phyloP scores from a whole-genome alignment of 23 red algal species.

The Agarophyton chilense region DNA sequence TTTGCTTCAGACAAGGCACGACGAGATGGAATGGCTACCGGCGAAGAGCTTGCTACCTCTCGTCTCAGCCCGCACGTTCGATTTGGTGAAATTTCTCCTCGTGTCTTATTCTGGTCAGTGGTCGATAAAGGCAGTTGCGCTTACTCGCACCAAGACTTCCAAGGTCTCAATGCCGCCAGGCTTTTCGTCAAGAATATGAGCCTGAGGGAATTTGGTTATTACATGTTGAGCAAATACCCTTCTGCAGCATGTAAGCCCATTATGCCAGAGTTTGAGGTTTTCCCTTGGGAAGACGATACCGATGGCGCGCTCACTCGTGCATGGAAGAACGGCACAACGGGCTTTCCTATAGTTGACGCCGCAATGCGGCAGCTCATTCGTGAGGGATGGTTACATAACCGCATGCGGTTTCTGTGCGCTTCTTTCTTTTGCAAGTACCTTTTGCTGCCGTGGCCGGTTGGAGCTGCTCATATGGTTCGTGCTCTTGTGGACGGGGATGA shows the following conservation, averaged over 20 bases:
- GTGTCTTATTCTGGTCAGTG: constrained; percentile 66
- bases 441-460: constrained; percentile 92
- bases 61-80: constrained; percentile 79
- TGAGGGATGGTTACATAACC: constrained; percentile 95
- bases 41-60: constrained; percentile 52
- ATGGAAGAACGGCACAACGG: constrained; percentile 81
- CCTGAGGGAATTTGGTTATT: constrained; percentile 91
- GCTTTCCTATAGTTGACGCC: constrained; percentile 98
- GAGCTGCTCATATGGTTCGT: constrained; percentile 71
- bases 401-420: constrained; percentile 85
- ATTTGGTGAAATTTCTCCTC: constrained; percentile 77
- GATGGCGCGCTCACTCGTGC: constrained; percentile 24
- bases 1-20: constrained; percentile 39
- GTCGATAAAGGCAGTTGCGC: constrained; percentile 38
- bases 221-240: constrained; percentile 85
- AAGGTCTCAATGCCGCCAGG: constrained; percentile 46
- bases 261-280: constrained; percentile 81
- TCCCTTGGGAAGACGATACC: constrained; percentile 80
- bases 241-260: constrained; percentile 68
- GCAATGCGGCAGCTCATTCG: constrained; percentile 89
- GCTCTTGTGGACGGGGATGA: constrained; percentile 91
- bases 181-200: constrained; percentile 93
- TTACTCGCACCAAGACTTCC: not conserved
- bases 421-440: constrained; percentile 93
- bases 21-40: constrained; percentile 70